Evolutionary conservation across 805 yeast species (phyloP).

Genomic region (Pichia nanzhaoensis): DNA sequence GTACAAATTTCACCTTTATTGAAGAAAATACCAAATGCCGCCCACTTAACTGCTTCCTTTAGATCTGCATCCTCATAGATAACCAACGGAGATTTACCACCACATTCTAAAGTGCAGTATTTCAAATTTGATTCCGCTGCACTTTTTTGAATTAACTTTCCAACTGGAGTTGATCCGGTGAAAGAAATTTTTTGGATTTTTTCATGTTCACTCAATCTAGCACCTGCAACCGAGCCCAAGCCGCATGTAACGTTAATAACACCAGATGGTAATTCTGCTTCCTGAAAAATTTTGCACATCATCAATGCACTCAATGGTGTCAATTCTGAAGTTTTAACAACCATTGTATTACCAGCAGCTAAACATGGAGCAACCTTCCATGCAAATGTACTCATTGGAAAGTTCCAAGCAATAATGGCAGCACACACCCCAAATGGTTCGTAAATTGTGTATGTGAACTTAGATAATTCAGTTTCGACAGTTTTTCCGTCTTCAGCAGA

Average conservation of each 20-base stretch:
- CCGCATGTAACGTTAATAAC: slow-evolving; percentile 59
- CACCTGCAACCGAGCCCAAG: slow-evolving; percentile 54
- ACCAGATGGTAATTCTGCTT: slow-evolving; percentile 62
- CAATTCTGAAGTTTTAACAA: slow-evolving; percentile 57
- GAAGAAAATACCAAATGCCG: slow-evolving; percentile 78
- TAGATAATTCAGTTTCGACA: slow-evolving; percentile 50
- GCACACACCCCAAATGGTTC: slow-evolving; percentile 70
- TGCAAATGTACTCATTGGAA: slow-evolving; percentile 60
- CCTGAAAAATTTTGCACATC: slow-evolving; percentile 44
- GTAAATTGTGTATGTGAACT: slow-evolving; percentile 54
- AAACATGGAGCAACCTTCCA: slow-evolving; percentile 68
- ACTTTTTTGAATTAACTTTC: slow-evolving; percentile 71
- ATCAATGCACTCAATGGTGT: slow-evolving; percentile 62
- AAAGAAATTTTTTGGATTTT: slow-evolving; percentile 57
- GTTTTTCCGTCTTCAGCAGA: slow-evolving; percentile 54
- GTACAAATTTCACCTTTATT: slow-evolving; percentile 96
- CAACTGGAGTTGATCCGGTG: slow-evolving; percentile 66
- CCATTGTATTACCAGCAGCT: slow-evolving; percentile 60
- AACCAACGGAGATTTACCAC: slow-evolving; percentile 93
- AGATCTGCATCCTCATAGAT: slow-evolving; percentile 82
- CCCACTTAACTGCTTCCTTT: slow-evolving; percentile 66
- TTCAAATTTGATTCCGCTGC: slow-evolving; percentile 85
- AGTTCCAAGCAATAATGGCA: slow-evolving; percentile 68
- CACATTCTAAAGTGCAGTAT: slow-evolving; percentile 89
- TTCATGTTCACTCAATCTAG: slow-evolving; percentile 50